A percentile compares a stretch with the other conserved stretches of the same genome.
phyloP scores from a whole-genome alignment of 2,329 filamentous ascomycete species.

The Penicillium rolfsii region DNA sequence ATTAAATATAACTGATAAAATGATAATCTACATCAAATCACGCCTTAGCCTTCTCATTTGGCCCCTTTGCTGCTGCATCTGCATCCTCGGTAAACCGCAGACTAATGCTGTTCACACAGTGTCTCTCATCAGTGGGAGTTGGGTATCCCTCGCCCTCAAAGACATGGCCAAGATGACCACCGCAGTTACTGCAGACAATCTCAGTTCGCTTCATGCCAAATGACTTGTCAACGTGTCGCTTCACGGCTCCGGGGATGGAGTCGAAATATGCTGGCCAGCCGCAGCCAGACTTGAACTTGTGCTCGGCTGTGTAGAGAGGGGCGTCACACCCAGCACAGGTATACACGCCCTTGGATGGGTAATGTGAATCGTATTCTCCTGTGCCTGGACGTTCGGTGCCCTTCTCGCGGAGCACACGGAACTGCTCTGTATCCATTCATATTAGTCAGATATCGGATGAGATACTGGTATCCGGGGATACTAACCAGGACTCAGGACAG shows the following conservation, averaged over 20 bases:
- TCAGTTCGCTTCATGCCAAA: conserved; percentile 87
- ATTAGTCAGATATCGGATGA: conserved; percentile 5
- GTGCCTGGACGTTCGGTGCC: conserved; percentile 82
- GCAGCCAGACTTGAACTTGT: conserved; percentile 96
- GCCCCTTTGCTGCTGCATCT: conserved; percentile 30
- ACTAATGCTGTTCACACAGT: conserved; percentile 94
- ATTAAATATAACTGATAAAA: conserved; percentile 9
- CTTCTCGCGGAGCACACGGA: conserved; percentile 87
- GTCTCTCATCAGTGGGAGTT: conserved; percentile 90
- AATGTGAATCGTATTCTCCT: conserved; percentile 87
- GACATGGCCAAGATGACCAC: conserved; percentile 87
- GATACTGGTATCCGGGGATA: conserved; percentile 44
- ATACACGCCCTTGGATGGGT: conserved; percentile 76
- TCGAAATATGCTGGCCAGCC: conserved; percentile 99
- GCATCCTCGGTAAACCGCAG: conserved; percentile 78
- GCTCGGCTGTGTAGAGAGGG: conserved; percentile 86
- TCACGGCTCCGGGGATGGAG: conserved; percentile 87
- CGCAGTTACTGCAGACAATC: conserved; percentile 93
- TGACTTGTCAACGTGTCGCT: conserved; percentile 72
- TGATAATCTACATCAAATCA: conserved; percentile 19
- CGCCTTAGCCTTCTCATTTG: conserved; percentile 35
- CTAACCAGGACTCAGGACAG: conserved; percentile 73
- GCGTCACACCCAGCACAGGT: conserved; percentile 82
- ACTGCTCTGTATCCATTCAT: conserved; percentile 72
- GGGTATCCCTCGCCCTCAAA: conserved; percentile 85